Percentiles rank a stretch among this genome's conserved stretches.
phyloP scores from a whole-genome alignment of 495 filamentous ascomycete genomes.

The Durotheca rogersii region DNA sequence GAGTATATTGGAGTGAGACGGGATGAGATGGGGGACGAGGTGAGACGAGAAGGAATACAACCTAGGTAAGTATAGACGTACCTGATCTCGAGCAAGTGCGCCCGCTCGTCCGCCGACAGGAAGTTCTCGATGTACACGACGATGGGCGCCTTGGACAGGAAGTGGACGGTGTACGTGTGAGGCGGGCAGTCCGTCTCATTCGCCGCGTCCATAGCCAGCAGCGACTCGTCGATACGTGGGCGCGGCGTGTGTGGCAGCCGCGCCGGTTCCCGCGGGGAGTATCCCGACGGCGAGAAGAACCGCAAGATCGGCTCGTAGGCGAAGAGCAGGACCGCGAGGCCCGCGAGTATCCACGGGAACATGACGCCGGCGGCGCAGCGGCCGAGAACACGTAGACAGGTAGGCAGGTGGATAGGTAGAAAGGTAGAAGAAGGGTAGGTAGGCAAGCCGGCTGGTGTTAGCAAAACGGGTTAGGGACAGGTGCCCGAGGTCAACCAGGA shows the following conservation, averaged over 20 bases:
- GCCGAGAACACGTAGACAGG: no score
- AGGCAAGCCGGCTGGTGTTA: no score
- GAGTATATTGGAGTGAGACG: not conserved
- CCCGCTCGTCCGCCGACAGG: slow-evolving; percentile 36
- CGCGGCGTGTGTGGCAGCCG: slow-evolving; percentile 39
- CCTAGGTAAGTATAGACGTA: slow-evolving; percentile 5
- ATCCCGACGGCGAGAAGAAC: slow-evolving; percentile 23
- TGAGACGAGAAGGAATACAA: not conserved
- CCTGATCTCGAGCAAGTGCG: slow-evolving; percentile 49
- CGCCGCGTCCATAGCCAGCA: slow-evolving; percentile 42
- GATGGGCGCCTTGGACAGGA: slow-evolving; percentile 45
- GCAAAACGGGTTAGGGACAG: no score
- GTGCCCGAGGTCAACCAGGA: no score
- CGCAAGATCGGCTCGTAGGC: slow-evolving; percentile 28
- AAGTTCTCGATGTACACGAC: slow-evolving; percentile 52
- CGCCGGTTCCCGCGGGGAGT: slow-evolving; percentile 4
- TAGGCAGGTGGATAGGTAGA: no score
- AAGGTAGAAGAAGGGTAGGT: no score
- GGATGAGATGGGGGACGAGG: not conserved
- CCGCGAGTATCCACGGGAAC: slow-evolving; percentile 34
- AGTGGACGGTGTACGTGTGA: slow-evolving; percentile 42
- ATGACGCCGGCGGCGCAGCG: slow-evolving; percentile 16
- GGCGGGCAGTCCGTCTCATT: slow-evolving; percentile 36
- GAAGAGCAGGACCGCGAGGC: slow-evolving; percentile 30
- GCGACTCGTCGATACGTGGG: slow-evolving; percentile 43